Evolutionary conservation across 805 yeast species (phyloP), one percentile per base, ranked within the genome.

Genomic region (Wickerhamiella lipophila): DNA sequence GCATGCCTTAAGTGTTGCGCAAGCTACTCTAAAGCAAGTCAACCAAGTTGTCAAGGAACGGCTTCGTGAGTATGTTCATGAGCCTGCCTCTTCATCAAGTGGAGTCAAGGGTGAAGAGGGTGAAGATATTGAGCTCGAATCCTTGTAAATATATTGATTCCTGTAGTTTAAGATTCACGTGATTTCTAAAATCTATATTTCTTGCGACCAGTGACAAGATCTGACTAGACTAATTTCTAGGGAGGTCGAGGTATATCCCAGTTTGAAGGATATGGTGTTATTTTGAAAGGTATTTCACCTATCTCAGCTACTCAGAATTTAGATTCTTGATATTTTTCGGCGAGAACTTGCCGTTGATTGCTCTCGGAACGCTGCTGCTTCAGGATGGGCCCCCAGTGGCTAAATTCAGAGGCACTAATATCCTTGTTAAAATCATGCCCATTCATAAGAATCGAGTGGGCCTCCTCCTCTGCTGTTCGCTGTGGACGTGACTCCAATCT

Each of bases 1-100:
- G 5, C 95, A 96, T 0, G 79, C 88, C 9, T 55, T 76, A 46
- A 68, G 72, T 34, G 77, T 87, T 21, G 74, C 67, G 4, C 72
- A 74, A 50, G 71, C 80, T 16, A 75, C 82, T 59, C 44, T 73
- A 11, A 76, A 76, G 34, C 81, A 82, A 57, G 67, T 79, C 0
- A 60, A 77, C 35, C 66, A 62, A 1, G 75, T 82, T 18, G 77
- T 72, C 13, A 85, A 79, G 62, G 74, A 70, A 43, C 78, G 75
- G 57, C 61, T 83, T 52, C 75, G 77, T 50, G 79, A 77, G 48
- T 61, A 79, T 49, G 83, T 16, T 64, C 53, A 30, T 30, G 53
- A 36, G n/a, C 54, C 50, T 29, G 49, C 25, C n/a, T 13, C 25
- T 27, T 13, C 6, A 26, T 6, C 27, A 3, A 22, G 27, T 38